phyloP scores from a whole-genome alignment of 768 basidiomycete species.

The Hortiboletus flavorubellus region DNA sequence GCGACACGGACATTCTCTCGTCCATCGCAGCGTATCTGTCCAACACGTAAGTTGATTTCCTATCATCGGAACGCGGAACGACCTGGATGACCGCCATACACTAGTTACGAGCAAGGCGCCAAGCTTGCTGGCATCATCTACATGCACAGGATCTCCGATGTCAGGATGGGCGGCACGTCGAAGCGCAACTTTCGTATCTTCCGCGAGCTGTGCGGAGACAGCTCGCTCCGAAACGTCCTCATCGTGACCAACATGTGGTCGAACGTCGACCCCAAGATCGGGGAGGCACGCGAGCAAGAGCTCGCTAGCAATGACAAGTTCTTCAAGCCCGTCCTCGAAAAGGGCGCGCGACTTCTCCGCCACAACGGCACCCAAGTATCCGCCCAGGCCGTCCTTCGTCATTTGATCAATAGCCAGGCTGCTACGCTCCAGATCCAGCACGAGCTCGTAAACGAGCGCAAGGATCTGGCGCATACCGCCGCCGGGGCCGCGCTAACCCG shows the following conservation, averaged over 20 bases:
- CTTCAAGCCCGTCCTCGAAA: constrained; percentile 50
- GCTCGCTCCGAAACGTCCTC: constrained; percentile 45
- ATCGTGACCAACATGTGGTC: constrained; percentile 58
- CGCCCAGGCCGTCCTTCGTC: constrained; percentile 40
- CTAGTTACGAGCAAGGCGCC: constrained; percentile 33
- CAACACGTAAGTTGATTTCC: constrained; percentile 24
- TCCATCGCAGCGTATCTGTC: constrained; percentile 45
- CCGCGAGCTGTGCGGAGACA: constrained; percentile 50
- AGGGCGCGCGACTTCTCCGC: constrained; percentile 44
- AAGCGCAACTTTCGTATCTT: constrained; percentile 51
- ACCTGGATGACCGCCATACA: background rate
- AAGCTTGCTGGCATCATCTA: constrained; percentile 53
- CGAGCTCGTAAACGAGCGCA: constrained; percentile 50
- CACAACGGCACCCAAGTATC: constrained; percentile 41
- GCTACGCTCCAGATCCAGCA: constrained; percentile 49
- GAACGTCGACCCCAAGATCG: constrained; percentile 36
- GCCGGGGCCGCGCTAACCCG: constrained; percentile 52
- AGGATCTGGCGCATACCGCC: constrained; percentile 47
- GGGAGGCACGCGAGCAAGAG: constrained; percentile 44
- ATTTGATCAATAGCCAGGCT: constrained; percentile 40
- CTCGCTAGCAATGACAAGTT: constrained; percentile 41
- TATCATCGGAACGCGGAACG: background rate
- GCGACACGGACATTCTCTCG: constrained; percentile 48
- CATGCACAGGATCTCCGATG: constrained; percentile 52
- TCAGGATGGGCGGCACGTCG: constrained; percentile 49